These are phyloP conservation scores for Rhododendron henanense DNA, from an alignment of 148 eudicot genomes.

Conservation along the genomic window DNA sequence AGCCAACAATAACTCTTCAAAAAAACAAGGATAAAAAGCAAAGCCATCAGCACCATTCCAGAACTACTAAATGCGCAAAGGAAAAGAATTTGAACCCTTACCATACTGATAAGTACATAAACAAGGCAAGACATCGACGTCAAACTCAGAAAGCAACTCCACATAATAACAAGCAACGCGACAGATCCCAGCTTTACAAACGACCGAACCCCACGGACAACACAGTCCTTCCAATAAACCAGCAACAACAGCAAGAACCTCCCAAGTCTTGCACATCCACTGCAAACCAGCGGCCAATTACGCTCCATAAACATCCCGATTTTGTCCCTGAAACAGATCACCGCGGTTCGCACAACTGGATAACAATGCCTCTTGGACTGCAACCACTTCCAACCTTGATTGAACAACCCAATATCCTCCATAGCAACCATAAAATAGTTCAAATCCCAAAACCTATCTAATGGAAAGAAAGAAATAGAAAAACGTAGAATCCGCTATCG, in stretches of 20 bases:
- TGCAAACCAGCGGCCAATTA: constrained; percentile 83
- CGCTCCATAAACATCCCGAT: constrained; percentile 52
- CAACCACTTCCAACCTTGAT: constrained; percentile 87
- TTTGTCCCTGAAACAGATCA: constrained; percentile 49
- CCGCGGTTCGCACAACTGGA: constrained; percentile 39
- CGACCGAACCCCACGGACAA: constrained; percentile 52
- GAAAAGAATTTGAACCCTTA: constrained; percentile 22
- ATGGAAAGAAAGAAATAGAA: background rate
- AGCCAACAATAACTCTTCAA: background rate
- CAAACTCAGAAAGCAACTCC: constrained; percentile 97
- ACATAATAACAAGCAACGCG: constrained; percentile 85
- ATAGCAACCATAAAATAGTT: constrained; percentile 19
- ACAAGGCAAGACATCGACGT: constrained; percentile 86
- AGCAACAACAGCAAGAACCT: constrained; percentile 40
- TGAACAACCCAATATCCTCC: constrained; percentile 90
- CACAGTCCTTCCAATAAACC: constrained; percentile 61
- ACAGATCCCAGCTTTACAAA: constrained; percentile 59
- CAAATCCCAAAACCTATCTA: background rate
- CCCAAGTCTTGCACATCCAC: constrained; percentile 53
- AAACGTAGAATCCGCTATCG: constrained; percentile 17
- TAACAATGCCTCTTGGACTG: constrained; percentile 55
- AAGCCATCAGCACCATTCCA: background rate
- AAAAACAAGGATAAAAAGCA: background rate
- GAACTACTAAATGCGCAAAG: background rate
- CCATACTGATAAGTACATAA: constrained; percentile 81